Evolutionary conservation across 2,329 filamentous ascomycete genomes (phyloP).

Genomic region (Diaporthe citriasiana): DNA sequence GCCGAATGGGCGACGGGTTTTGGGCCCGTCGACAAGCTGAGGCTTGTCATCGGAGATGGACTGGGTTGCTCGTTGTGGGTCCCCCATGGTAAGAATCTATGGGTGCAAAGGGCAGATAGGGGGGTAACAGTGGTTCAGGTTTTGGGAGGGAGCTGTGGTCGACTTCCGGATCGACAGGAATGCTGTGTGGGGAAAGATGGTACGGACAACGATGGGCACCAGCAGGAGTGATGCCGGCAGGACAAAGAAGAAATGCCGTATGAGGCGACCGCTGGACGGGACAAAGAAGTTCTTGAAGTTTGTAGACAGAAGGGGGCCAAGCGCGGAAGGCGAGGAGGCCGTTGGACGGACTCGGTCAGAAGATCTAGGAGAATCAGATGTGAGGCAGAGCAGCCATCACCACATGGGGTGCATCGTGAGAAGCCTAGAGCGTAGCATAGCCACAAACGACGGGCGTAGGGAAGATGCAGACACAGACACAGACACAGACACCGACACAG

Average conservation of each 20-base stretch:
- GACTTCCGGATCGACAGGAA: background rate
- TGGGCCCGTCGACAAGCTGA: conserved; percentile 25
- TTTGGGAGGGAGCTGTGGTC: background rate
- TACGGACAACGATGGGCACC: background rate
- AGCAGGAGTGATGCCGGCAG: background rate
- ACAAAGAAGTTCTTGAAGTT: conserved; percentile 1
- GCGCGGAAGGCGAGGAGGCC: background rate
- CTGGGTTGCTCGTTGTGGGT: conserved; percentile 10
- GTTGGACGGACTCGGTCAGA: background rate
- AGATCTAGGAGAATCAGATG: background rate
- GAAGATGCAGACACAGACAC: background rate
- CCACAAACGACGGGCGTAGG: conserved; percentile 16
- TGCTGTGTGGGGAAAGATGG: background rate
- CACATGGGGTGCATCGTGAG: conserved; percentile 20
- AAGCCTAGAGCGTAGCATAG: conserved; percentile 11
- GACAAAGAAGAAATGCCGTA: background rate
- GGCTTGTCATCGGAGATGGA: conserved; percentile 37
- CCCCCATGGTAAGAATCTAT: conserved; percentile 12
- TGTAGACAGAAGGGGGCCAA: background rate
- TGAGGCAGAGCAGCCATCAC: conserved; percentile 18
- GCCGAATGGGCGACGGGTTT: background rate
- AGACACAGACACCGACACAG: background rate
- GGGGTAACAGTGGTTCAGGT: background rate
- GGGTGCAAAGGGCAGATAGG: background rate
- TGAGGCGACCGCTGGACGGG: background rate